Evolutionary conservation across 73 alveolate species (phyloP).

Genomic region (Effrenium voratum): DNA sequence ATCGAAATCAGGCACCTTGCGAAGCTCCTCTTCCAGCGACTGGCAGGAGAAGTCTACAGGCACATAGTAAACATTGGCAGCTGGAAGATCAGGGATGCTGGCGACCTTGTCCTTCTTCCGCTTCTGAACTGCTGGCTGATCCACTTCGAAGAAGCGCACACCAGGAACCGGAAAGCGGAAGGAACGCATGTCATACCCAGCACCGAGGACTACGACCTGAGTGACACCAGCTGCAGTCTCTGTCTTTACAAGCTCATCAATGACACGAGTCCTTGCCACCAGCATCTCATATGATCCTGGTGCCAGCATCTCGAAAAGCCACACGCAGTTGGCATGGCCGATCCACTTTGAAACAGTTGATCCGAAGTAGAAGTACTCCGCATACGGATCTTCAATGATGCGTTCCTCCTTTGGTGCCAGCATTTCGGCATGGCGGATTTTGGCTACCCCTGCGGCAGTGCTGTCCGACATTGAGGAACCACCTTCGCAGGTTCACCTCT

Average conservation of each 20-base stretch:
- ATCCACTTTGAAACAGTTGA: neutral
- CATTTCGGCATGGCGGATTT: neutral
- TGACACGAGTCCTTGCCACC: neutral
- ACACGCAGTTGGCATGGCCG: slow-evolving; percentile 19
- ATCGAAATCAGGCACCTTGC: neutral
- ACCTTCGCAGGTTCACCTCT: too few species aligned
- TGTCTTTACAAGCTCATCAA: neutral
- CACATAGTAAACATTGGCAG: neutral
- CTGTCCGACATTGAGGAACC: slow-evolving; percentile 63
- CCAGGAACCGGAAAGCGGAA: too few species aligned
- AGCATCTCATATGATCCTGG: slow-evolving; percentile 31
- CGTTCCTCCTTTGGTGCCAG: slow-evolving; percentile 8
- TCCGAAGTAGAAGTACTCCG: slow-evolving; percentile 26
- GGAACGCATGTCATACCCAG: slow-evolving; percentile 55
- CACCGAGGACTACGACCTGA: slow-evolving; percentile 44
- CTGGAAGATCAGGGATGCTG: neutral
- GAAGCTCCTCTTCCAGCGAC: neutral
- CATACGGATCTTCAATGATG: slow-evolving; percentile 34
- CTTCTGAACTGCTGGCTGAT: slow-evolving; percentile 33
- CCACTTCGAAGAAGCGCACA: neutral
- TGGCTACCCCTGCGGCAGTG: slow-evolving; percentile 63
- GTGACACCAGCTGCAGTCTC: neutral
- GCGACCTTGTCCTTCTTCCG: slow-evolving; percentile 26
- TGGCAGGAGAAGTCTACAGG: slow-evolving; percentile 44
- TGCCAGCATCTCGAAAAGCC: slow-evolving; percentile 16